Evolutionary conservation across 306 rosid species (phyloP), one percentile per base, ranked within the genome.

Genomic region (Vigna reflexopilosa): DNA sequence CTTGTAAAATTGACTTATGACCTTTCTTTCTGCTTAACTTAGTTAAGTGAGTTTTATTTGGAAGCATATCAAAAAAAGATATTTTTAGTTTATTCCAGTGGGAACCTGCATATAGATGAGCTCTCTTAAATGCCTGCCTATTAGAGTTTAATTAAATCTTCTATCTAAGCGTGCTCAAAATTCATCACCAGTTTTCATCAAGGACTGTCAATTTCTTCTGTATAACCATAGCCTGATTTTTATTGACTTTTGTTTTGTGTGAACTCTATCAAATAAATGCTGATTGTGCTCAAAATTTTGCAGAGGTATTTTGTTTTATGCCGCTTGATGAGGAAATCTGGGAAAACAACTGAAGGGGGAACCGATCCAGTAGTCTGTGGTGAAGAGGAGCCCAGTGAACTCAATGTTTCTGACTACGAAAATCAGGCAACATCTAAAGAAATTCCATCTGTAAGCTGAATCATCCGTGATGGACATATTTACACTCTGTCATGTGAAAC

Each of bases 271-370:
- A 65, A 32, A 62, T 61, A 16, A 68, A 51, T 51, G 48, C 42
- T 70, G 68, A 52, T 66, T 36, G 14, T 44, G 40, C 28, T 77
- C 45, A 63, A 58, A 68, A 34, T 73, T 73, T 11, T 75, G 78
- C 77, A 90, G 98, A 74, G 68, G 70, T 20, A 75, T 40, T 86
- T 82, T 75, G 92, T 89, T 63, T 9, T 94, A 28, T 79, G 89
- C 72, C 84, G 85, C 30, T 48, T 94, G 72, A 90, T 34, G 81
- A 48, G 65, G 34, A 85, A 86, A 36, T 20, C 28, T 10, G 87
- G 19, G 74, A 72, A 59, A 75, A 75, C 78, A 22, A 4, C 70
- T 22, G 85, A 77, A 56, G 69, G 30, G 72, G 59, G 15, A 48
- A 32, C 50, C 30, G 66, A 63, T 10, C 55, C 13, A 59, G 12